phyloP scores from a whole-genome alignment of 805 yeast species.

The Spathaspora gorwiae region DNA sequence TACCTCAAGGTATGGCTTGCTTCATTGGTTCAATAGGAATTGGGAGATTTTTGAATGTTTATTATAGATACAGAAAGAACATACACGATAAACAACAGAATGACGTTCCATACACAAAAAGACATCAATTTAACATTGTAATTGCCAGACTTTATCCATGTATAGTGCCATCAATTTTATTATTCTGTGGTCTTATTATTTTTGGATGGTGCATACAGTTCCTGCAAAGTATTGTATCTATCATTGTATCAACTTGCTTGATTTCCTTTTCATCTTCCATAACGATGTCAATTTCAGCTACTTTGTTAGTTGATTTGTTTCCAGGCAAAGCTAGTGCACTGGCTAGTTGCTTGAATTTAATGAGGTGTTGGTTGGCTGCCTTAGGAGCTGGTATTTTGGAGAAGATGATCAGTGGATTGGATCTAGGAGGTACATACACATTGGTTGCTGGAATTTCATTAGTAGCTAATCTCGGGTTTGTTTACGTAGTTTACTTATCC shows the following conservation, averaged over 20 bases:
- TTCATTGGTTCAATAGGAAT: constrained; percentile 53
- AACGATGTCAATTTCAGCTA: constrained; percentile 53
- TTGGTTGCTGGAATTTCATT: constrained; percentile 51
- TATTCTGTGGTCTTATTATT: constrained; percentile 22
- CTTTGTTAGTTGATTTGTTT: constrained; percentile 70
- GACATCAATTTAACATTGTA: constrained; percentile 50
- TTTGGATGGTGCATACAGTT: constrained; percentile 73
- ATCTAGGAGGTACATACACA: constrained; percentile 73
- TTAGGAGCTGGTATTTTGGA: constrained; percentile 63
- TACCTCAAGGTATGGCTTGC: constrained; percentile 71
- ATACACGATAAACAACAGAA: constrained; percentile 15
- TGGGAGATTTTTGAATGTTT: constrained; percentile 54
- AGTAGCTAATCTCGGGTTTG: constrained; percentile 3
- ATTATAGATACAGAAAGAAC: constrained; percentile 34
- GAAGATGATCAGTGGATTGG: constrained; percentile 53
- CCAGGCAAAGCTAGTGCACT: constrained; percentile 72
- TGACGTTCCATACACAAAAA: constrained; percentile 11
- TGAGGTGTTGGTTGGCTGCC: constrained; percentile 72
- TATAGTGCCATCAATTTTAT: constrained; percentile 31
- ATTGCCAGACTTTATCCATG: constrained; percentile 48
- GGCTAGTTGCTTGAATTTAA: constrained; percentile 65
- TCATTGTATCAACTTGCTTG: constrained; percentile 54
- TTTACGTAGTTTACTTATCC: constrained; percentile 6
- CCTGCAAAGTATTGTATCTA: constrained; percentile 45
- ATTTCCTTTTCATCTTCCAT: constrained; percentile 57